phyloP scores from a whole-genome alignment of 106 monocot species.

The Vanilla planifolia region DNA sequence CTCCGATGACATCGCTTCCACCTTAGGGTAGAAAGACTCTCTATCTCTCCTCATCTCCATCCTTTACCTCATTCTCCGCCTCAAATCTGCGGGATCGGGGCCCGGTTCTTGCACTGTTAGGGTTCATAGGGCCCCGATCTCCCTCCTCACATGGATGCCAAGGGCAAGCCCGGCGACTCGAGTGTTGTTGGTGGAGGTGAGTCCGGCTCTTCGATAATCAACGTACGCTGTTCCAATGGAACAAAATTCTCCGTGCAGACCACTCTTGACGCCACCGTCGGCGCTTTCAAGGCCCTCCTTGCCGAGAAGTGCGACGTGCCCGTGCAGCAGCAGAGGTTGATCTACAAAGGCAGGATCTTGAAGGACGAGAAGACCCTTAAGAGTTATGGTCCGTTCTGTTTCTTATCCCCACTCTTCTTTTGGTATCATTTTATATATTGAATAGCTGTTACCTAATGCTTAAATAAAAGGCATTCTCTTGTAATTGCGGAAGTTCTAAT shows the following conservation, averaged over 20 bases:
- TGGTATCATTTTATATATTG: too few relatives aligned
- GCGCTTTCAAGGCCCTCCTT: slow-evolving; percentile 41
- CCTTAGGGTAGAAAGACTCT: too few relatives aligned
- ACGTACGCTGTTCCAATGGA: slow-evolving; percentile 70
- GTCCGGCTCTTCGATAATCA: slow-evolving; percentile 22
- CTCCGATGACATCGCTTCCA: too few relatives aligned
- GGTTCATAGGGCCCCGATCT: slow-evolving; percentile 1
- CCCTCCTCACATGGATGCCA: slow-evolving; percentile 17
- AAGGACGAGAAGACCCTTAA: slow-evolving; percentile 84
- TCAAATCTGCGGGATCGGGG: background rate
- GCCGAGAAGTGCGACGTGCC: slow-evolving; percentile 47
- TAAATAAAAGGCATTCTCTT: too few relatives aligned
- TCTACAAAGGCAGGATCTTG: slow-evolving; percentile 85
- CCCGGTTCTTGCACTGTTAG: background rate
- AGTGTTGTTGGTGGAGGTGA: slow-evolving; percentile 19
- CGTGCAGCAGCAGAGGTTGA: slow-evolving; percentile 69
- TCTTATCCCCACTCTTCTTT: background rate
- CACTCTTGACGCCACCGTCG: slow-evolving; percentile 37
- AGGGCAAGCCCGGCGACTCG: background rate
- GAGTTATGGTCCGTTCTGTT: slow-evolving; percentile 91
- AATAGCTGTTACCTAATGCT: too few relatives aligned
- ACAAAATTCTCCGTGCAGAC: slow-evolving; percentile 58
- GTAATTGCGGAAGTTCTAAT: too few relatives aligned
- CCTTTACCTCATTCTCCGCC: background rate
- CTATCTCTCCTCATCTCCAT: too few relatives aligned